Percentiles rank a stretch among this genome's conserved stretches.
These are phyloP conservation scores for Coemansia sp. DNA, from an alignment of 192 early-diverging fungal genomes.

Conservation along the genomic window DNA sequence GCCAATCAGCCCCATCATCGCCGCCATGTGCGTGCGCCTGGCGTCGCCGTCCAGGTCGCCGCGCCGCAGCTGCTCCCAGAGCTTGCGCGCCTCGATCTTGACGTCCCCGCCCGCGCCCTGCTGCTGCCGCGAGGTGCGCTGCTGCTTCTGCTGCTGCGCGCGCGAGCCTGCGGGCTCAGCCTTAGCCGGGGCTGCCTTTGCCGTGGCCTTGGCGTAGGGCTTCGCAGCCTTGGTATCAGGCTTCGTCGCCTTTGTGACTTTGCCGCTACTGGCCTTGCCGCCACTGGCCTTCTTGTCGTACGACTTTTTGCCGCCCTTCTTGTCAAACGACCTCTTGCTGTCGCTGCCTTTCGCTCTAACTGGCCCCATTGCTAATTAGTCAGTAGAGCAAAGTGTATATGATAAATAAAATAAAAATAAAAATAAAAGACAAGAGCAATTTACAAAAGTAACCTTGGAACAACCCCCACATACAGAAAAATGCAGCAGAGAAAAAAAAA, in stretches of 20 bases:
- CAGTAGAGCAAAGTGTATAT: background rate
- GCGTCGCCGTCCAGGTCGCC: slow-evolving; percentile 67
- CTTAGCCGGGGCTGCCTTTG: background rate
- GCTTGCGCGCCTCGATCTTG: slow-evolving; percentile 70
- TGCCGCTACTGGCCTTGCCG: too few relatives aligned
- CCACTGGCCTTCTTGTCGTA: background rate
- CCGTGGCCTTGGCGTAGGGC: slow-evolving; percentile 5
- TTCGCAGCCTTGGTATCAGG: too few relatives aligned
- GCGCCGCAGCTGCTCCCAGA: slow-evolving; percentile 86
- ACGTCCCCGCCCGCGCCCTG: slow-evolving; percentile 66
- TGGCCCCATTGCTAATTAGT: background rate
- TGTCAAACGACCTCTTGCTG: background rate
- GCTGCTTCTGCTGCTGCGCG: slow-evolving; percentile 57
- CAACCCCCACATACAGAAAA: background rate
- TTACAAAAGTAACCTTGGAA: background rate
- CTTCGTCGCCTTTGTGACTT: background rate
- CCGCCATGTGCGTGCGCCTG: slow-evolving; percentile 66
- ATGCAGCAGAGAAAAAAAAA: background rate
- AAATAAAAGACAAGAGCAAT: background rate
- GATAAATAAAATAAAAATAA: background rate
- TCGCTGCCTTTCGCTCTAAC: background rate
- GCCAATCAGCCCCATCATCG: slow-evolving; percentile 79
- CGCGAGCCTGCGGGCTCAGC: slow-evolving; percentile 25
- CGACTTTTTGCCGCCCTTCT: background rate
- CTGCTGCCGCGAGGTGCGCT: slow-evolving; percentile 36